Base-by-base conservation (phyloP, 2,329 filamentous ascomycete genomes). In the Epichloe festucae region DNA sequence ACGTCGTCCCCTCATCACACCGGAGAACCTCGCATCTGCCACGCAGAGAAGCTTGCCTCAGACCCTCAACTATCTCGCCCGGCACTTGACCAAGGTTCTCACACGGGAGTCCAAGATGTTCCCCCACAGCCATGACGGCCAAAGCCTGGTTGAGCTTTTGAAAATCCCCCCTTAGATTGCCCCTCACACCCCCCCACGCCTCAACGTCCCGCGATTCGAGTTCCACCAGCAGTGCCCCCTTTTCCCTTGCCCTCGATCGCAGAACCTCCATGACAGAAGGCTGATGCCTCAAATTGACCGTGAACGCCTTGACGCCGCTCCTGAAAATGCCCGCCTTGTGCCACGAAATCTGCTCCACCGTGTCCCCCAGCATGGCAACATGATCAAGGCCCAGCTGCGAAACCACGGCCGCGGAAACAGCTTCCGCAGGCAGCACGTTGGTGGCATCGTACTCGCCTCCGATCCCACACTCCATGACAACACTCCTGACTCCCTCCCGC, bases 401-500 rank as follows among this genome's bases (percentile, higher is more conserved):
- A 39, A 96, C 82, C 0, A 85, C 86, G 1, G 82, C 78, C 1
- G 82, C 84, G 6, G 79, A 82, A 1, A 89, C 85, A 12, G 78
- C 75, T 11, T 76, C 72, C 0, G 69, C 51, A 0, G 74, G 73
- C 5, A 98, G 68, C 21, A 97, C 78, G 62, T 97, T 97, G 10
- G 93, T 98, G 31, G 86, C 85, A 63, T 97, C 91, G 61, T 89
- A 89, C 68, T 95, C 88, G 47, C 90, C 93, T 15, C 93, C 93
- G 56, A 97, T 94, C 0, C 93, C 93, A 61, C 89, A 95, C 69
- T 98, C 93, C 36, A 97, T 77, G 10, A 97, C 81, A 0, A 89
- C 90, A 17, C 81, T 81, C 56, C 83, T 75, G 0, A 96, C 82
- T 1, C 84, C 83, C 64, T 93, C 85, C 46, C 75, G 67, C 27